Conservation (phyloP, 2,329 filamentous ascomycete species). For the Tympanopsis confertula region DNA sequence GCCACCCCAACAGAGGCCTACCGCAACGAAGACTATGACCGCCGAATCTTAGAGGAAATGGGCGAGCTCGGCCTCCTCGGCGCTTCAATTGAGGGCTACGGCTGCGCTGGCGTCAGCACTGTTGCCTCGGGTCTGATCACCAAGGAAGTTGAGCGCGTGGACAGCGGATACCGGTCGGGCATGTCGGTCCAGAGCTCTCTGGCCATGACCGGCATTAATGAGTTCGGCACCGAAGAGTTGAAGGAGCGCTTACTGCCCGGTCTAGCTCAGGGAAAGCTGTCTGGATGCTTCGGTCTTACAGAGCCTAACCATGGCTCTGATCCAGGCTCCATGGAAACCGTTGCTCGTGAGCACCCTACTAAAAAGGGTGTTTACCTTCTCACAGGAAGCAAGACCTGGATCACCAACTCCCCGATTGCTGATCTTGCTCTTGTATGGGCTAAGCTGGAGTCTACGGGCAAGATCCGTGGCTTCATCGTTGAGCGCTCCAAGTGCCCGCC, state of each 20-base stretch:
- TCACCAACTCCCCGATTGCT: conserved; percentile 59
- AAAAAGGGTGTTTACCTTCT: conserved; percentile 54
- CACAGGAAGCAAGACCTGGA: conserved; percentile 59
- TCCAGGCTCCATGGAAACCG: conserved; percentile 60
- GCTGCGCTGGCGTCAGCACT: conserved; percentile 56
- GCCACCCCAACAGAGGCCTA: conserved; percentile 42
- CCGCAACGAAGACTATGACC: conserved; percentile 55
- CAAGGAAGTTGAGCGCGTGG: conserved; percentile 56
- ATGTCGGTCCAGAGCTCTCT: conserved; percentile 62
- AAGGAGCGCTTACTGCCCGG: conserved; percentile 53
- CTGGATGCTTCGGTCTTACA: conserved; percentile 59
- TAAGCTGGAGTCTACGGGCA: conserved; percentile 45
- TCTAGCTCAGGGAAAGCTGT: conserved; percentile 52
- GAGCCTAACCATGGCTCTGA: conserved; percentile 60
- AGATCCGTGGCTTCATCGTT: conserved; percentile 56
- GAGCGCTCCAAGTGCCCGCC: conserved; percentile 52
- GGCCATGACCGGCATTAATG: conserved; percentile 58
- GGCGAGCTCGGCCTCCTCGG: conserved; percentile 55
- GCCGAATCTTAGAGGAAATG: conserved; percentile 57
- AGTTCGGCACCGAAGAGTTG: conserved; percentile 54
- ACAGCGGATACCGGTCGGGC: conserved; percentile 58
- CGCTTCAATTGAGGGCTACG: conserved; percentile 57
- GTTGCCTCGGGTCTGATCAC: conserved; percentile 61
- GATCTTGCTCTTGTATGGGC: conserved; percentile 60
- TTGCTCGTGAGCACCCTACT: conserved; percentile 50